Base-by-base conservation (phyloP, 805 yeast species). In the Yamadazyma ubonensis region DNA sequence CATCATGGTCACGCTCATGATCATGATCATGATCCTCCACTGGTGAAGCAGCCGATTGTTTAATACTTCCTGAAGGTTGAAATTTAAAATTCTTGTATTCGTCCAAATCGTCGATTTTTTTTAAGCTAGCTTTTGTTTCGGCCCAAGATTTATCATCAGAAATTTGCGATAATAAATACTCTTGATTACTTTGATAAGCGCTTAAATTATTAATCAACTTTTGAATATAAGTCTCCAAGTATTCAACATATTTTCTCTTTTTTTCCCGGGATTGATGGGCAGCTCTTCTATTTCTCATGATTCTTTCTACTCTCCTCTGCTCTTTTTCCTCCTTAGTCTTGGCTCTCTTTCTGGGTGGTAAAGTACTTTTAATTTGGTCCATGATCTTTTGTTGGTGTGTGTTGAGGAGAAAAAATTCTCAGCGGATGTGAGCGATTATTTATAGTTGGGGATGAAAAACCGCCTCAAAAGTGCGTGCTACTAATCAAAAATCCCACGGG, bases 221-320 rank as follows among this genome's bases (percentile, higher is more conserved):
- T 29, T 58, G 51, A 27, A 75, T 80, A 49, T 76, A 78, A 27
- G 69, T 61, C 63, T 91, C 97, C 50, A 93, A 73, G 46, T 78
- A 80, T 63, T 89, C 96, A 42, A 93, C 83, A 58, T 91, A 96
- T 57, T 81, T 79, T 59, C 98, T 78, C 76, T 91, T 91, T 78
- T 91, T 90, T 59, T 93, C 99, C 50, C 99, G 78, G 20, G 96
- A 86, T 38, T 96, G 96, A 61, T 91, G 98, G 34, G 99, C 99
- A 11, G 98, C 98, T 59, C 91, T 84, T 57, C 98, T 79, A 65
- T 91, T 91, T 59, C 99, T 78, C 53, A 91, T 71, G 36, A 93
- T 90, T 37, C 99, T 74, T 65, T 93, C 98, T 39, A 90, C 80
- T 33, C 96, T 78, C 50, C 98, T 82, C 67, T 91, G 98, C 63